These are phyloP conservation scores for Spatholobus suberectus DNA, from an alignment of 306 rosid genomes.

Conservation along the genomic window DNA sequence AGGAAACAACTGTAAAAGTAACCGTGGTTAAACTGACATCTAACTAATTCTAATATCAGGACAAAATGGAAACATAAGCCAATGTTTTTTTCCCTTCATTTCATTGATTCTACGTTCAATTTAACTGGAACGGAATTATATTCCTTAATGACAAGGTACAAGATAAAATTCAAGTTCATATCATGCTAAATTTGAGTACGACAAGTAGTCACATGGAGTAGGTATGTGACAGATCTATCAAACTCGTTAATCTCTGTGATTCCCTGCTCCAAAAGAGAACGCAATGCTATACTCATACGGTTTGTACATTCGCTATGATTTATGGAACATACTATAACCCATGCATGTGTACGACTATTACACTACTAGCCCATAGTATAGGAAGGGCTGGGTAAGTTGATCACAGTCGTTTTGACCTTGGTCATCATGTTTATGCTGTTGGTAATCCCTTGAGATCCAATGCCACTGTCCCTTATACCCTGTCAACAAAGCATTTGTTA, in stretches of 20 bases:
- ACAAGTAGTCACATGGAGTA: conserved; percentile 39
- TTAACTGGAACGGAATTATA: conserved; percentile 11
- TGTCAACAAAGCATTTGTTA: conserved; percentile 46
- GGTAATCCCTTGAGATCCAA: conserved; percentile 97
- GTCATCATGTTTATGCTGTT: conserved; percentile 99
- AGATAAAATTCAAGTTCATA: conserved; percentile 22
- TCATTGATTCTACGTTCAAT: conserved; percentile 22
- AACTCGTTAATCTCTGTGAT: conserved; percentile 30
- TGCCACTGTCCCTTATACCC: conserved; percentile 98
- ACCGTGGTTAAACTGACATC: too few relatives aligned
- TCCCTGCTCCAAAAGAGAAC: conserved; percentile 38
- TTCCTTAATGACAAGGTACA: conserved; percentile 36
- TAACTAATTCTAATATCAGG: too few relatives aligned
- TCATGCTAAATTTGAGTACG: conserved; percentile 27
- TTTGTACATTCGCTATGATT: conserved; percentile 26
- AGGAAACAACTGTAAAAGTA: too few relatives aligned
- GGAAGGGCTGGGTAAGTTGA: conserved; percentile 89
- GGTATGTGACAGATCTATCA: conserved; percentile 33
- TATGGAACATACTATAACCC: not conserved
- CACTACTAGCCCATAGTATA: conserved; percentile 88
- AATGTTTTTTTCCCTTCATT: not conserved
- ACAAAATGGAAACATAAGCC: conserved; percentile 1
- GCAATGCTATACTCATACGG: conserved; percentile 7
- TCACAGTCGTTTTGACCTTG: conserved; percentile 85
- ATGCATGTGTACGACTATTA: not conserved